phyloP scores from a whole-genome alignment of 495 filamentous ascomycete genomes.

The Copromyces sp. region DNA sequence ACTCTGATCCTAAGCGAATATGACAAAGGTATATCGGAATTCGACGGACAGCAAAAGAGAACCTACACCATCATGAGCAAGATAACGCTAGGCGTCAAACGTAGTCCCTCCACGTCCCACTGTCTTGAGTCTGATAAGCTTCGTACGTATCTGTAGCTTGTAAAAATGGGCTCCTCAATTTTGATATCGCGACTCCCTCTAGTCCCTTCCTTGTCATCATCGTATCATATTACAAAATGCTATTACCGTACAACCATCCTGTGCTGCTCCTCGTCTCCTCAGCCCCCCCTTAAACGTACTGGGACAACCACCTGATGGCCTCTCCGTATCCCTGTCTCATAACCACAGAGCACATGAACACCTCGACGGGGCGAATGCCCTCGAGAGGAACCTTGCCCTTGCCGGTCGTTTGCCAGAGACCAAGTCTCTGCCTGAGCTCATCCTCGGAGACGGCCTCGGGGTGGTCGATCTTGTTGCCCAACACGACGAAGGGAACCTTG shows the following conservation, averaged over 20 bases:
- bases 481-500: conserved; percentile 89
- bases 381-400: conserved; percentile 96
- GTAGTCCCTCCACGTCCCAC: neutral
- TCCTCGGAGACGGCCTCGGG: conserved; percentile 91
- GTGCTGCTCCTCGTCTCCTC: neutral
- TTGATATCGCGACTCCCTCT: neutral
- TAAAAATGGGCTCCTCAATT: neutral
- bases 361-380: conserved; percentile 90
- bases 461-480: conserved; percentile 99
- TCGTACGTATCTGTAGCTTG: neutral
- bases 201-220: neutral
- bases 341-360: conserved; percentile 98
- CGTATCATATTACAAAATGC: conserved; percentile 1
- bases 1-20: neutral
- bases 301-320: conserved; percentile 68
- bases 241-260: neutral
- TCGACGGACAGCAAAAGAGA: neutral
- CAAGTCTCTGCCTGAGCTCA: conserved; percentile 79
- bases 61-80: neutral
- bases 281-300: conserved; percentile 51
- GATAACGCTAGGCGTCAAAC: neutral
- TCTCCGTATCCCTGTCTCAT: conserved; percentile 91
- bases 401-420: conserved; percentile 91
- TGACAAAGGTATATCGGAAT: neutral
- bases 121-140: neutral